phyloP scores from a whole-genome alignment of 768 basidiomycete genomes.

The Trichaptum fuscoviolaceum region DNA sequence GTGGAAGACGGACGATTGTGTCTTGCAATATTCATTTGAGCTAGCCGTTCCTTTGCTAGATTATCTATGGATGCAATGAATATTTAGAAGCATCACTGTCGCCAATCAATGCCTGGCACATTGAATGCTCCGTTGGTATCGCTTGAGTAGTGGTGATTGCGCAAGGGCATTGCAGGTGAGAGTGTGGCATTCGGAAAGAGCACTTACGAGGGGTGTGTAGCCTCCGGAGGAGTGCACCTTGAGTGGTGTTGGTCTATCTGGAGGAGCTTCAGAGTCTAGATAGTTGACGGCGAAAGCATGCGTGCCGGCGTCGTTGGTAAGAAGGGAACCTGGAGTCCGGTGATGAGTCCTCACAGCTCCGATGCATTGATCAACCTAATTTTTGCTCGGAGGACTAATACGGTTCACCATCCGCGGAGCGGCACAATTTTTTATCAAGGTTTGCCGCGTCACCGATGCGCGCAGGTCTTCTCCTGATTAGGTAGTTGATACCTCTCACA shows the following conservation, averaged over 20 bases:
- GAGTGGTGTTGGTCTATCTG: constrained; percentile 69
- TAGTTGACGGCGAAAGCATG: constrained; percentile 48
- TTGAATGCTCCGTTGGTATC: constrained; percentile 16
- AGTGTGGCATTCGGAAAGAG: constrained; percentile 80
- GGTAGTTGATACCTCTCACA: too few species aligned
- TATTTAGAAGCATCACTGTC: constrained; percentile 59
- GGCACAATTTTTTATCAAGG: too few species aligned
- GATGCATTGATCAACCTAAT: constrained; percentile 51
- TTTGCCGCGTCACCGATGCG: too few species aligned
- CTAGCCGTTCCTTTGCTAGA: constrained; percentile 57
- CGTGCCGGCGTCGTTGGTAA: constrained; percentile 36
- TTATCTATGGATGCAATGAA: constrained; percentile 71
- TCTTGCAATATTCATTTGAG: too few species aligned
- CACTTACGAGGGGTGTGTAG: constrained; percentile 77
- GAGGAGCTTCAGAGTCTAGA: constrained; percentile 42
- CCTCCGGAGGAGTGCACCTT: constrained; percentile 66
- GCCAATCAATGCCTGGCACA: constrained; percentile 38
- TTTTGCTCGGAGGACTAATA: too few species aligned
- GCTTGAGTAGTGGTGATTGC: constrained; percentile 20
- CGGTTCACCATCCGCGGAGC: too few species aligned
- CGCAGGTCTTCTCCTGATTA: too few species aligned
- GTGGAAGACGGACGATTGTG: too few species aligned
- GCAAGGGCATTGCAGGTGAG: constrained; percentile 56
- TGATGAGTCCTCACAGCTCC: constrained; percentile 65
- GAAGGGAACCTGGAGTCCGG: constrained; percentile 70